These are phyloP conservation scores for Cladophialophora chaetospira DNA, from an alignment of 2,329 filamentous ascomycete species.

Conservation along the genomic window DNA sequence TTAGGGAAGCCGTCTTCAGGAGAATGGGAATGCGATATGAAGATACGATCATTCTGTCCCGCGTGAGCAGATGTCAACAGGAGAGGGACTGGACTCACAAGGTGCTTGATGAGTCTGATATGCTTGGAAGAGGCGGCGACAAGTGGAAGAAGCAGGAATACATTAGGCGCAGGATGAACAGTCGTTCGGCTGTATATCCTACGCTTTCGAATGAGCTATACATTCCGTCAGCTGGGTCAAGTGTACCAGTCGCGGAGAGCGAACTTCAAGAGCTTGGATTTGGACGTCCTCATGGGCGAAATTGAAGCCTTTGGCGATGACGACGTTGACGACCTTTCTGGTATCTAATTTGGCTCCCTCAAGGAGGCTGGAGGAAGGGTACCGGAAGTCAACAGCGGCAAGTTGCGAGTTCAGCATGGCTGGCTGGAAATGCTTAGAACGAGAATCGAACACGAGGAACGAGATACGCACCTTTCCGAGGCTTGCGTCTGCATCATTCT, in stretches of 20 bases:
- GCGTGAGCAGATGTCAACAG: conserved; percentile 11
- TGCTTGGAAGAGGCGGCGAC: conserved; percentile 47
- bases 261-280: conserved; percentile 69
- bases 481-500: conserved; percentile 20
- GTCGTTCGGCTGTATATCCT: conserved; percentile 75
- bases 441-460: neutral
- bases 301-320: conserved; percentile 81
- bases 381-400: conserved; percentile 19
- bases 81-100: conserved; percentile 37
- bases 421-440: conserved; percentile 8
- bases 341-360: conserved; percentile 44
- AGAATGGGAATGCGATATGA: conserved; percentile 83
- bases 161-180: conserved; percentile 71
- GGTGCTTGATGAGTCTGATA: conserved; percentile 43
- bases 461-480: conserved; percentile 9
- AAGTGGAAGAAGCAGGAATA: conserved; percentile 80
- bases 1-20: conserved; percentile 72
- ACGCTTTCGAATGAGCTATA: conserved; percentile 74
- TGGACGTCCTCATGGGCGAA: conserved; percentile 74
- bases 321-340: conserved; percentile 72
- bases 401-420: conserved; percentile 17
- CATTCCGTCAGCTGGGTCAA: conserved; percentile 39
- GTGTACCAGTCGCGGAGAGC: neutral
- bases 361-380: conserved; percentile 4
- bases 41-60: conserved; percentile 73